phyloP scores from a whole-genome alignment of 148 eudicot species.

The Simmondsia chinensis region DNA sequence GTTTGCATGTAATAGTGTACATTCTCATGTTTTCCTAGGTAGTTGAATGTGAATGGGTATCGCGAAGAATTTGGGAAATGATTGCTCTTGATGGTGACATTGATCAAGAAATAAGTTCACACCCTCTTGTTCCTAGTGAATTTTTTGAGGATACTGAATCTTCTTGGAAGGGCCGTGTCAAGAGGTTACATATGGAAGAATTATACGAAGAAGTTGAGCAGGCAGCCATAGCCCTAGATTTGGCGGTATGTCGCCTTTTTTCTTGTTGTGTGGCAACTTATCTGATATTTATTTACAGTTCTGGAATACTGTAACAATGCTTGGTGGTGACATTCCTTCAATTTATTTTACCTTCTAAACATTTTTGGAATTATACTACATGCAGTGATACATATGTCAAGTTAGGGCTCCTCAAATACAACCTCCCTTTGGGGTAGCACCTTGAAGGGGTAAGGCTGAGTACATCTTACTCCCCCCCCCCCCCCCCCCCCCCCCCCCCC shows the following conservation, averaged over 20 bases:
- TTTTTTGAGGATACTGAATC: slow-evolving; percentile 85
- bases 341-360: too few species aligned
- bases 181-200: slow-evolving; percentile 69
- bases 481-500: too few species aligned
- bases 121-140: slow-evolving; percentile 48
- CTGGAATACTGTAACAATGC: too few species aligned
- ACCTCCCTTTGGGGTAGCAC: too few species aligned
- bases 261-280: background rate
- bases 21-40: slow-evolving; percentile 36
- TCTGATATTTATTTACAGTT: too few species aligned
- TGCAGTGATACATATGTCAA: too few species aligned
- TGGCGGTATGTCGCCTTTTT: slow-evolving; percentile 52
- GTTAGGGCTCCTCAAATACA: too few species aligned
- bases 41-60: slow-evolving; percentile 58
- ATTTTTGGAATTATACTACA: too few species aligned
- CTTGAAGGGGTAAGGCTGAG: too few species aligned
- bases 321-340: too few species aligned
- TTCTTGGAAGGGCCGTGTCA: slow-evolving; percentile 93
- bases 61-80: slow-evolving; percentile 67
- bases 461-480: too few species aligned
- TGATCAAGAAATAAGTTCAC: slow-evolving; percentile 45
- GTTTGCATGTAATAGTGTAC: background rate
- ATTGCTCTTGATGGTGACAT: slow-evolving; percentile 62
- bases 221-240: slow-evolving; percentile 62
- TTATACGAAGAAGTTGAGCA: slow-evolving; percentile 65